A percentile compares a stretch with the other conserved stretches of the same genome.
Conservation (phyloP, 192 early-diverging fungal genomes). For the Neocallimastix lanati region DNA sequence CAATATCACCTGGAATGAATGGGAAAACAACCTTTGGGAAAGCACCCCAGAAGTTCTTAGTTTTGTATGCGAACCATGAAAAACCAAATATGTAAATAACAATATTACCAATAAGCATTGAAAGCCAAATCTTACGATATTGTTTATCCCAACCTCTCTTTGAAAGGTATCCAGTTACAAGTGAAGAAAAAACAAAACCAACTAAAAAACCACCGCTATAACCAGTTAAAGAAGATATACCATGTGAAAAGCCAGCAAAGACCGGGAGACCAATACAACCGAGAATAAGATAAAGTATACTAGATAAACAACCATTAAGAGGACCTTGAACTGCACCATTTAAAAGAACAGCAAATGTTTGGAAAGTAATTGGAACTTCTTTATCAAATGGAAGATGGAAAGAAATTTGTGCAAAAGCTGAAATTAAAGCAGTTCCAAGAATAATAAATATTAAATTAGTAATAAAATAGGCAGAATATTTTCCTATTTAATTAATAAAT, state of each 20-base stretch:
- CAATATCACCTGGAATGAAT: neutral
- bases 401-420: neutral
- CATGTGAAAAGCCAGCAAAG: neutral
- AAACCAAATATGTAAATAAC: neutral
- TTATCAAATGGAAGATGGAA: neutral
- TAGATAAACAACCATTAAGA: neutral
- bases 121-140: neutral
- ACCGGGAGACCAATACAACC: neutral
- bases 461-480: neutral
- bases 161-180: neutral
- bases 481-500: neutral
- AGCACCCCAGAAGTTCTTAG: neutral
- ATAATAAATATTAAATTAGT: neutral
- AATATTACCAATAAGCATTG: neutral
- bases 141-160: neutral
- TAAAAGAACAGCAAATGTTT: neutral
- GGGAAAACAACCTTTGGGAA: neutral
- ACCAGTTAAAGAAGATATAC: neutral
- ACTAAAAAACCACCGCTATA: neutral
- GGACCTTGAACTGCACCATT: neutral
- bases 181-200: neutral
- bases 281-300: neutral
- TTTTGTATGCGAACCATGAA: neutral
- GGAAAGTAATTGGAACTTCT: neutral
- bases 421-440: neutral